phyloP scores from a whole-genome alignment of 163 green algal species.

The Volvox carteri region DNA sequence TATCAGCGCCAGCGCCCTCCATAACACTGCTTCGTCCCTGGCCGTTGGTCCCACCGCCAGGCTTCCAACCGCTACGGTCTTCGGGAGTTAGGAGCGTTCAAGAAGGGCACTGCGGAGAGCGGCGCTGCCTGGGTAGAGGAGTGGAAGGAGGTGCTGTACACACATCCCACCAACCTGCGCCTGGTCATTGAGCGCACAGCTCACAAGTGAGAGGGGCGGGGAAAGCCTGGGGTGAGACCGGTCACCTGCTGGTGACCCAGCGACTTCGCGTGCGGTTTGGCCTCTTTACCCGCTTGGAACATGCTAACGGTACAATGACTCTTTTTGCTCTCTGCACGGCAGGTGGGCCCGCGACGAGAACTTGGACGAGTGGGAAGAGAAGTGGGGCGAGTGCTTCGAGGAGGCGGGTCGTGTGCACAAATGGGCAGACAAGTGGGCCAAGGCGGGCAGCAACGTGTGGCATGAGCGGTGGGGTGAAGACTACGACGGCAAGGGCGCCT shows the following conservation, averaged over 20 bases:
- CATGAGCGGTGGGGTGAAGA: conserved; percentile 95
- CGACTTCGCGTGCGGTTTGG: too few relatives aligned
- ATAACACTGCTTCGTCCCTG: neutral
- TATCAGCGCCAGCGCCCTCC: too few relatives aligned
- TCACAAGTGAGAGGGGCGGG: conserved; percentile 82
- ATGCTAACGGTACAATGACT: too few relatives aligned
- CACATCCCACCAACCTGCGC: conserved; percentile 77
- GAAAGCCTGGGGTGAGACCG: too few relatives aligned
- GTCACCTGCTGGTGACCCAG: too few relatives aligned
- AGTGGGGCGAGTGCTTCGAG: conserved; percentile 92
- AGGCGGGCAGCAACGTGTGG: conserved; percentile 88
- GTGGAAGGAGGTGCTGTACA: conserved; percentile 78
- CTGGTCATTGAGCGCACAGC: conserved; percentile 89
- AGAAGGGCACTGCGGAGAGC: conserved; percentile 78
- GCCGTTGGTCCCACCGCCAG: too few relatives aligned
- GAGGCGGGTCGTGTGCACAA: conserved; percentile 84
- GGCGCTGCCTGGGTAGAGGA: conserved; percentile 87
- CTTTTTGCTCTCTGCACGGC: too few relatives aligned
- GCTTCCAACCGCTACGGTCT: conserved; percentile 90
- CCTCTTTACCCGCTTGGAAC: too few relatives aligned
- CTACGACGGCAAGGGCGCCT: conserved; percentile 76
- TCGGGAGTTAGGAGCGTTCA: conserved; percentile 94
- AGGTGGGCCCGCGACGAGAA: conserved; percentile 62
- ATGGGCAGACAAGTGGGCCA: conserved; percentile 96
- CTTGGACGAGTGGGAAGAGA: conserved; percentile 96